Conservation (phyloP, 208 protist genomes). For the Balamuthia mandrillaris region DNA sequence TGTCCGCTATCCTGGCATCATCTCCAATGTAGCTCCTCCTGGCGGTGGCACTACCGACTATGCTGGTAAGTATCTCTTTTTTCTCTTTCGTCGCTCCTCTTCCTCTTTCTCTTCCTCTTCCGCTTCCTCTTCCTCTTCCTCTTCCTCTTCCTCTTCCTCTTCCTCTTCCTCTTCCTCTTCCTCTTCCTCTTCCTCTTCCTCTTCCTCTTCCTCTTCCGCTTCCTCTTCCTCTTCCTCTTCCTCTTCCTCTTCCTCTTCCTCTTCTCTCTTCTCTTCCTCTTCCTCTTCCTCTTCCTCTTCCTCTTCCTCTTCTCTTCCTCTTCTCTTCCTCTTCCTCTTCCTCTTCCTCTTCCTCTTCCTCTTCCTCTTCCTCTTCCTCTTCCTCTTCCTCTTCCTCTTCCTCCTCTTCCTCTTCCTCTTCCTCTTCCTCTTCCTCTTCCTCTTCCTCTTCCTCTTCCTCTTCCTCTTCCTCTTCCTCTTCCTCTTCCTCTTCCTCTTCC, state of each 20-base stretch:
- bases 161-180: background rate
- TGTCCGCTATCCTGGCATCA: conserved; percentile 79
- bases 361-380: background rate
- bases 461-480: background rate
- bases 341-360: background rate
- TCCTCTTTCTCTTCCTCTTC: background rate
- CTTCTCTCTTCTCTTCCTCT: background rate
- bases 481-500: background rate
- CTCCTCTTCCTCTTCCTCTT: background rate
- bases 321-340: background rate
- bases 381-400: background rate
- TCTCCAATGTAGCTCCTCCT: conserved; percentile 72
- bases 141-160: background rate
- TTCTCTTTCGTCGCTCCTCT: background rate
- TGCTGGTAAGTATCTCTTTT: conserved; percentile 40
- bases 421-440: background rate
- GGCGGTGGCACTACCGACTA: conserved; percentile 71
- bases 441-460: background rate
- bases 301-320: background rate
- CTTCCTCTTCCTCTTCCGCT: background rate
- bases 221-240: background rate
- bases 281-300: background rate
- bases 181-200: background rate
- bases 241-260: background rate
- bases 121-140: background rate